Conservation (phyloP, 1,284 basidiomycete species). For the Phellinidium pouzarii region DNA sequence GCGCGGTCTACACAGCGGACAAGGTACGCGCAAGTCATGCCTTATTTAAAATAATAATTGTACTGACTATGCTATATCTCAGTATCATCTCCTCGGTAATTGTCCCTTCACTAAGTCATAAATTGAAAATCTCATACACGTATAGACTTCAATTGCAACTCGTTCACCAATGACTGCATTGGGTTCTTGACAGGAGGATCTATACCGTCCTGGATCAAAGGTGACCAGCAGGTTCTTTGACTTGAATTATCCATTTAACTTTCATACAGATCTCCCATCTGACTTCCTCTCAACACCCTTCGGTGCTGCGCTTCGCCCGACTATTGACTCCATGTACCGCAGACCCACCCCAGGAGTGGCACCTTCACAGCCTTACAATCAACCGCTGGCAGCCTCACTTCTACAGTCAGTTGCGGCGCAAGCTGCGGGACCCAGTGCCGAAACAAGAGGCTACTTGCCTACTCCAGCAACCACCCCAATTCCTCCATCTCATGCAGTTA, state of each 20-base stretch:
- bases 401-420: conserved; percentile 58
- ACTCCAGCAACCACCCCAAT: conserved; percentile 24
- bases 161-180: conserved; percentile 82
- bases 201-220: conserved; percentile 76
- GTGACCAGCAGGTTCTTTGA: conserved; percentile 28
- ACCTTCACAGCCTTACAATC: conserved; percentile 32
- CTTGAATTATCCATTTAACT: neutral
- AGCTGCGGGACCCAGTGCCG: conserved; percentile 31
- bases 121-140: neutral
- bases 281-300: conserved; percentile 91
- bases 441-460: conserved; percentile 24
- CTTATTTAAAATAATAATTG: conserved; percentile 9
- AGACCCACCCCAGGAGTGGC: conserved; percentile 41
- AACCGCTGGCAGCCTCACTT: conserved; percentile 52
- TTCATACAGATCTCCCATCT: conserved; percentile 63
- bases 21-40: conserved; percentile 48
- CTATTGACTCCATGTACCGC: conserved; percentile 83
- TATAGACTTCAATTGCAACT: conserved; percentile 83
- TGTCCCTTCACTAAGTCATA: neutral
- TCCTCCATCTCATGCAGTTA: conserved; percentile 16
- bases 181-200: conserved; percentile 78
- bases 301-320: conserved; percentile 78
- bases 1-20: conserved; percentile 76
- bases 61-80: conserved; percentile 7
- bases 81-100: conserved; percentile 86